Evolutionary conservation across 768 basidiomycete species (phyloP).

Genomic region (Lentinula sp.): DNA sequence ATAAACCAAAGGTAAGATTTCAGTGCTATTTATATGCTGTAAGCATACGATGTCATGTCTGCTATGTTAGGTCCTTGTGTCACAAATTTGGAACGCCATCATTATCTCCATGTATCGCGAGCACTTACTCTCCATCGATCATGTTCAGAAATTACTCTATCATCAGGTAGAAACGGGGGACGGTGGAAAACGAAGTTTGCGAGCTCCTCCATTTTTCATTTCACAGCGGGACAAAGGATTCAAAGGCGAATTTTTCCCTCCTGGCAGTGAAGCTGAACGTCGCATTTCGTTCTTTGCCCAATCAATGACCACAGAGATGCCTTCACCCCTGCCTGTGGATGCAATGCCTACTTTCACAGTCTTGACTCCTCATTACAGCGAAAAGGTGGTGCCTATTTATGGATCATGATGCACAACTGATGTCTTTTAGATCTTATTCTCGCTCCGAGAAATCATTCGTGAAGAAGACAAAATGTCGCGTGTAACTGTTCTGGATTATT

Average conservation of each 20-base stretch:
- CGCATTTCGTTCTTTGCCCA: constrained; percentile 99
- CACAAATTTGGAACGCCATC: constrained; percentile 99
- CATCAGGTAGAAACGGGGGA: constrained; percentile 83
- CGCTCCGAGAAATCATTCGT: constrained; percentile 95
- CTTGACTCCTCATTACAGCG: constrained; percentile 95
- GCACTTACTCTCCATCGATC: constrained; percentile 96
- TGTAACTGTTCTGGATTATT: constrained; percentile 94
- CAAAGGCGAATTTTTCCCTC: constrained; percentile 85
- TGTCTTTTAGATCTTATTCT: constrained; percentile 71
- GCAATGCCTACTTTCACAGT: constrained; percentile 99
- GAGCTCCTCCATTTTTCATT: constrained; percentile 98
- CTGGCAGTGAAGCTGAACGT: constrained; percentile 92
- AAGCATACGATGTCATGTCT: not conserved
- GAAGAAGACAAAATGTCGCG: constrained; percentile 97
- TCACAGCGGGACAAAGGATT: constrained; percentile 86
- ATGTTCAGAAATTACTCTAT: constrained; percentile 96
- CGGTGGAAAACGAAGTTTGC: constrained; percentile 85
- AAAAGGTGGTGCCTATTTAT: constrained; percentile 56
- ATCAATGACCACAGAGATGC: constrained; percentile 91
- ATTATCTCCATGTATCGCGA: constrained; percentile 99
- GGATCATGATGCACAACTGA: not conserved
- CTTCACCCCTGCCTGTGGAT: constrained; percentile 90
- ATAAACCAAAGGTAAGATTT: constrained; percentile 90
- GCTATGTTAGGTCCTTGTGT: constrained; percentile 75
- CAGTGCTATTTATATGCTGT: not conserved